These are phyloP conservation scores for Phialocephala subalpina DNA, from an alignment of 2,329 filamentous ascomycete genomes.

Conservation along the genomic window DNA sequence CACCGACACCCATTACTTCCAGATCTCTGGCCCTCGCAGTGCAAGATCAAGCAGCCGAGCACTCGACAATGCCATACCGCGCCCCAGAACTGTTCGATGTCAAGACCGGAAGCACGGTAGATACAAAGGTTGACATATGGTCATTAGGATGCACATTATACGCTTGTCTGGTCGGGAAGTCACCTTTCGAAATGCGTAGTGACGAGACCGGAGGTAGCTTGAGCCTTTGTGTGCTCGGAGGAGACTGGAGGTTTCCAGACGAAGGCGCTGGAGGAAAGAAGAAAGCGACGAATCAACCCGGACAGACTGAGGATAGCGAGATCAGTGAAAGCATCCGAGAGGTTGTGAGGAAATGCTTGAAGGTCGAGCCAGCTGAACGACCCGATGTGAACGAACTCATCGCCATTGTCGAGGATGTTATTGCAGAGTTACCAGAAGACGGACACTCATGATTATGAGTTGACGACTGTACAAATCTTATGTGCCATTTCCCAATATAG, in stretches of 20 bases:
- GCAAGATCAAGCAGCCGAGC: conserved; percentile 93
- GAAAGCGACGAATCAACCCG: conserved; percentile 45
- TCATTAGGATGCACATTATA: conserved; percentile 97
- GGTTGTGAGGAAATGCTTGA: conserved; percentile 85
- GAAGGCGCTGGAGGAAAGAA: conserved; percentile 69
- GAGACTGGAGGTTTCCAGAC: conserved; percentile 96
- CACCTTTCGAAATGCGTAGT: conserved; percentile 92
- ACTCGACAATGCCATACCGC: conserved; percentile 98
- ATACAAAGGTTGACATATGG: conserved; percentile 99
- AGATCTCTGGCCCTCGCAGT: conserved; percentile 89
- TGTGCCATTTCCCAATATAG: conserved; percentile 10
- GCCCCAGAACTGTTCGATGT: conserved; percentile 98
- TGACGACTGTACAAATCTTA: not conserved
- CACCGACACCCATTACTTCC: conserved; percentile 88
- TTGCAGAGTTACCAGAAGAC: conserved; percentile 72
- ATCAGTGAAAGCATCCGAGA: conserved; percentile 88
- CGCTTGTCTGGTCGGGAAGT: conserved; percentile 95
- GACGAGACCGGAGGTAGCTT: conserved; percentile 96
- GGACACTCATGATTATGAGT: conserved; percentile 39
- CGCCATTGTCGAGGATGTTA: conserved; percentile 75
- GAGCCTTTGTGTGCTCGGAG: conserved; percentile 89
- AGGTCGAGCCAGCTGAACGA: conserved; percentile 85
- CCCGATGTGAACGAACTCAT: conserved; percentile 90
- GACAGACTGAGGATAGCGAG: conserved; percentile 47
- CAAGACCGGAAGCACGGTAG: conserved; percentile 88